Evolutionary conservation across 129 eudicot species (phyloP).

Genomic region (Lonicera japonica): DNA sequence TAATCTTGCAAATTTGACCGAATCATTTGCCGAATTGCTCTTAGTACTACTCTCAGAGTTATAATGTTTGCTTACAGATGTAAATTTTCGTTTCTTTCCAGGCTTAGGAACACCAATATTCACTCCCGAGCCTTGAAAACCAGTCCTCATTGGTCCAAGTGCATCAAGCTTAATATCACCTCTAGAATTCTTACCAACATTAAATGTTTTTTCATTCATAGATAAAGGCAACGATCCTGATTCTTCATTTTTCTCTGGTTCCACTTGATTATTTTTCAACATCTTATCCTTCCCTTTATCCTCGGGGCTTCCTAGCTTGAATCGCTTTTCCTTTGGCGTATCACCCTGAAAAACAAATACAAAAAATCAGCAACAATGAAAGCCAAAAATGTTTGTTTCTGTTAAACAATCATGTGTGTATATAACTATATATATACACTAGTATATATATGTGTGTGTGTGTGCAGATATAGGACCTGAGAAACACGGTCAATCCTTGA

Average conservation of each 20-base stretch:
- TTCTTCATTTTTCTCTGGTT: conserved; percentile 41
- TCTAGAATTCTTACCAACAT: conserved; percentile 50
- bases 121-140: conserved; percentile 34
- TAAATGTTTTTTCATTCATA: conserved; percentile 38
- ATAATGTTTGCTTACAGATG: conserved; percentile 84
- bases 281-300: conserved; percentile 36
- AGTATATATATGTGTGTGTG: no score
- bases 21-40: conserved; percentile 31
- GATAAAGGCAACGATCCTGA: conserved; percentile 39
- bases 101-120: conserved; percentile 92
- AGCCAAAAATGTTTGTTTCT: neutral
- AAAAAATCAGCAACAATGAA: conserved; percentile 6
- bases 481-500: conserved; percentile 28
- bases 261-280: conserved; percentile 25
- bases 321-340: conserved; percentile 70
- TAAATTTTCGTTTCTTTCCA: conserved; percentile 88
- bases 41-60: conserved; percentile 46
- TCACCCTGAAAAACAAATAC: conserved; percentile 48
- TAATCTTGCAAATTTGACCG: conserved; percentile 35
- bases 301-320: conserved; percentile 42
- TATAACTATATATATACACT: neutral
- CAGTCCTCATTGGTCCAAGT: conserved; percentile 45
- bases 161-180: conserved; percentile 39
- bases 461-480: conserved; percentile 42
- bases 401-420: no score